Conservation (phyloP, 2,329 filamentous ascomycete species). For the Cylindrodendrum hubeiense region DNA sequence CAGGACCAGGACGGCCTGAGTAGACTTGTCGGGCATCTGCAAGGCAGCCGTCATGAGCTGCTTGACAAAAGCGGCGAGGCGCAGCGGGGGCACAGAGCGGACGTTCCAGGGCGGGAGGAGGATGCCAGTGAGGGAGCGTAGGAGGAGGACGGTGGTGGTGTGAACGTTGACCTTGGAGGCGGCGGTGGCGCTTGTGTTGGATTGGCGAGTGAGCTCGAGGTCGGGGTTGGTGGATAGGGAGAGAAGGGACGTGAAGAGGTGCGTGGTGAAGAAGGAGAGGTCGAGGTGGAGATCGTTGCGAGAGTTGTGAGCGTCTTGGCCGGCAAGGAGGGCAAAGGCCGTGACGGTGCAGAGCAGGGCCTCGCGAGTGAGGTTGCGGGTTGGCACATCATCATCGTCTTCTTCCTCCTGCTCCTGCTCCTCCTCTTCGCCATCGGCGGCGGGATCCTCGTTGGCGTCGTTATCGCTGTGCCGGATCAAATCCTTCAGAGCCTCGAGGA, state of each 20-base stretch:
- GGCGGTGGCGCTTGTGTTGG: constrained; percentile 54
- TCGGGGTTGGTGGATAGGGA: constrained; percentile 84
- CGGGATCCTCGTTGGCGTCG: constrained; percentile 60
- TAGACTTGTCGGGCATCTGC: constrained; percentile 91
- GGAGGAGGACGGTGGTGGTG: constrained; percentile 91
- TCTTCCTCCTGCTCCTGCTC: constrained; percentile 56
- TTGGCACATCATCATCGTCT: constrained; percentile 59
- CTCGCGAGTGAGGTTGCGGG: constrained; percentile 85
- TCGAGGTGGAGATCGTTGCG: constrained; percentile 87
- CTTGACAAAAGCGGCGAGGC: constrained; percentile 93
- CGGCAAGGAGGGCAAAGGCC: constrained; percentile 94
- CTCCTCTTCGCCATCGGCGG: constrained; percentile 58
- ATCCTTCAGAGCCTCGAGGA: constrained; percentile 94
- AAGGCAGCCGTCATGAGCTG: constrained; percentile 85
- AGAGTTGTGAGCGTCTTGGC: constrained; percentile 91
- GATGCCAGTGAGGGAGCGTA: constrained; percentile 86
- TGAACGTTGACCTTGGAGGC: constrained; percentile 87
- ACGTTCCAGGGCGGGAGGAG: constrained; percentile 82
- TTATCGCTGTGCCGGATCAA: constrained; percentile 82
- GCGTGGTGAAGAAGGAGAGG: constrained; percentile 93
- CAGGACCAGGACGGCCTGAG: constrained; percentile 82
- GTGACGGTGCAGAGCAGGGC: constrained; percentile 95
- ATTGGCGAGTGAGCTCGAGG: constrained; percentile 78
- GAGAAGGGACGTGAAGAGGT: constrained; percentile 90
- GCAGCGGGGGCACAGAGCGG: constrained; percentile 81